Evolutionary conservation across 2,329 filamentous ascomycete genomes (phyloP), one percentile per base, ranked within the genome.

Genomic region (Xylariales sp.): DNA sequence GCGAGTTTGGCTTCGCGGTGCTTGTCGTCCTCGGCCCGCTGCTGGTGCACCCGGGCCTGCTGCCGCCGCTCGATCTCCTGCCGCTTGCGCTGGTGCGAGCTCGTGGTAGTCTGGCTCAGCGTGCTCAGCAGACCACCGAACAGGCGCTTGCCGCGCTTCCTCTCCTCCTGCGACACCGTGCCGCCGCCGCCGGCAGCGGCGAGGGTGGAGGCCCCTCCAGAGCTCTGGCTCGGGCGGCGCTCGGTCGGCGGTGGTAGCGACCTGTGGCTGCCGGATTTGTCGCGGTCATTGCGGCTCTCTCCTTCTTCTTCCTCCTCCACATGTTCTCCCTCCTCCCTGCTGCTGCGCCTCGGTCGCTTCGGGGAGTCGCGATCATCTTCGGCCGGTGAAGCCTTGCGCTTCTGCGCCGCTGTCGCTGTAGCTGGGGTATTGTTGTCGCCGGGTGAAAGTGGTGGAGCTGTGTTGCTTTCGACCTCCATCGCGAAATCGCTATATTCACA

Each of bases 91-190:
- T 84, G 80, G 68, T 71, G 77, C 48, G 66, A 72, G 66, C 57
- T 71, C 49, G 70, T 76, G 55, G 74, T 74, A 52, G 76, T 82
- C 63, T 91, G 85, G 60, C 83, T 88, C 43, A 95, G 72, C 25
- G 85, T 88, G 58, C 75, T 86, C 42, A 93, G 69, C 40, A 94
- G 66, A 24, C 83, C 86, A 44, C 91, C 90, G 56, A 96, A 96
- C 43, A 97, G 71, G 37, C 91, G 78, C 61, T 86, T 84, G 16
- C 87, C 86, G 25, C 91, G 83, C 57, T 86, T 88, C 60, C 83
- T 88, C 57, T 97, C 91, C 53, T 94, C 56, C 40, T 81, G 68
- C 19, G 70, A 64, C n/a, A n/a, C n/a, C n/a, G n/a, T n/a, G n/a
- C n/a, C n/a, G n/a, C n/a, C n/a, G n/a, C n/a, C n/a, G n/a, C n/a